Evolutionary conservation across 2,329 filamentous ascomycete species (phyloP).

Genomic region (Hypoxylon sp.): DNA sequence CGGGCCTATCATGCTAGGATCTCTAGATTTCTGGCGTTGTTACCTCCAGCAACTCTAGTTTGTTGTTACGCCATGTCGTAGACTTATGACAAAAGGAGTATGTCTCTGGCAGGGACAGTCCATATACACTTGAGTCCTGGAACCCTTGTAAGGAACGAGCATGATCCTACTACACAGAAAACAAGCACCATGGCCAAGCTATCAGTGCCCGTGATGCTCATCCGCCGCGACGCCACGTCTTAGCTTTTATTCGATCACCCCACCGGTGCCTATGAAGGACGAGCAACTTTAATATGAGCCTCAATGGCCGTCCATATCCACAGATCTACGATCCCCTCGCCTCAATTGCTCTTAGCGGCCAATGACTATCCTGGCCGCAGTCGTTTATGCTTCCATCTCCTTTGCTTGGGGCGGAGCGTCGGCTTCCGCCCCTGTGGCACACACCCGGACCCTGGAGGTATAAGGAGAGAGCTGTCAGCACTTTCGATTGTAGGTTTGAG

Average conservation of each 20-base stretch:
- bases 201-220: constrained; percentile 21
- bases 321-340: constrained; percentile 37
- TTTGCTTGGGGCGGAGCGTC: constrained; percentile 49
- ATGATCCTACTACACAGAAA: constrained; percentile 22
- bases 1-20: constrained; percentile 24
- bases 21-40: constrained; percentile 11
- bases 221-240: constrained; percentile 18
- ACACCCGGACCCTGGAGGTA: constrained; percentile 23
- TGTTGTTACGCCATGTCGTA: constrained; percentile 3
- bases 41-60: constrained; percentile 6
- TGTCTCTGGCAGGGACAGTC: constrained; percentile 1
- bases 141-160: constrained; percentile 16
- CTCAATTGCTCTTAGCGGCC: constrained; percentile 33
- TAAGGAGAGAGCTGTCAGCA: constrained; percentile 26
- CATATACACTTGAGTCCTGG: not conserved
- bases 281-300: constrained; percentile 39
- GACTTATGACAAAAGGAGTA: constrained; percentile 12
- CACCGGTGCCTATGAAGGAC: constrained; percentile 26
- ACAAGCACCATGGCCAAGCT: constrained; percentile 22
- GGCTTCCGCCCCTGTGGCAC: constrained; percentile 45
- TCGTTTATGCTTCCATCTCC: constrained; percentile 38
- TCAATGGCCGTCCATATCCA: constrained; percentile 33
- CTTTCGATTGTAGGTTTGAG: constrained; percentile 1
- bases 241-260: constrained; percentile 15
- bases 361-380: constrained; percentile 20